Evolutionary conservation across 177 flowering plant species (phyloP), one percentile per base, ranked within the genome.

Genomic region (Vitis hybrid): DNA sequence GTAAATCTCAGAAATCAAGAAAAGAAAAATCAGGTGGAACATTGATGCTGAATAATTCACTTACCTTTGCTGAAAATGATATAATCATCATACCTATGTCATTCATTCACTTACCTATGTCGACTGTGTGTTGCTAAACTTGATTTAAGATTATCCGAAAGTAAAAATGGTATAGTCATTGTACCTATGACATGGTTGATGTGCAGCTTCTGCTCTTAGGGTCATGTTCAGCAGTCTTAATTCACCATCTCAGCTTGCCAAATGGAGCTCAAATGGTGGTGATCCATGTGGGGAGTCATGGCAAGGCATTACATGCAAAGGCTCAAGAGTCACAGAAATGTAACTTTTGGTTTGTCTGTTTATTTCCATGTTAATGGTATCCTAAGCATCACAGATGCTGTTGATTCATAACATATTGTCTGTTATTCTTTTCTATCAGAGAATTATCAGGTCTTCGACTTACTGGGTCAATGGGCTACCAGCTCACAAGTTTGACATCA

Each of bases 261-360:
- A 85, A 48, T 94, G 98, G 97, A 85, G 30, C 18, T 11, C 91
- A 49, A 83, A 32, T 74, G 88, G 92, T 49, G 88, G 69, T 65
- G 97, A 94, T 83, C 98, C 98, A 55, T 94, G 98, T 73, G 91
- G 87, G 27, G 83, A 90, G 73, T 78, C 86, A 18, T 92, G 97
- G 97, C 85, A 79, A 79, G 95, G 97, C 5, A 63, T 94, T 52
- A 81, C 82, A 6, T 94, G 97, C 83, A 82, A 90, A 1, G 92
- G 91, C 73, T 73, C 86, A 21, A 75, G 84, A 27, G 92, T 94
- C 58, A 89, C 92, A 59, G 86, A 88, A 83, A 77, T 95, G 99
- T 95, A 64, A 80, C 67, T 69, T 59, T 73, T 71, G 50, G 2
- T 41, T 72, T 53, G 35, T 61, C 54, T 50, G 46, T 59, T 48